Conservation (phyloP, 306 rosid genomes). For the Trichosanthes truncata region DNA sequence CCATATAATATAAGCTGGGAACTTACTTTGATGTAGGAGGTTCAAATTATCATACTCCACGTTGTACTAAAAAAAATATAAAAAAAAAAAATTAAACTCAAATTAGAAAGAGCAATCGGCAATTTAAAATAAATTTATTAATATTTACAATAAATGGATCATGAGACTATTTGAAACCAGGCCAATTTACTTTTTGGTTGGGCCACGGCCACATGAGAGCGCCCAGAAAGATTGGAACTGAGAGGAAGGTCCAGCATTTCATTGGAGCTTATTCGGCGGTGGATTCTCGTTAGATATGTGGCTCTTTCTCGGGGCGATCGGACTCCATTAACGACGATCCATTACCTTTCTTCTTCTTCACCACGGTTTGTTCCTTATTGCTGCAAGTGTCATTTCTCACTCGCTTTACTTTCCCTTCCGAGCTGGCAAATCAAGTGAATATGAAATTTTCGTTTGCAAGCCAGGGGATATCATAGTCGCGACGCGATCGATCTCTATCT, state of each 20-base stretch:
- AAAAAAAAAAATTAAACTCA: too few relatives aligned
- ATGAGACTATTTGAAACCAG: not conserved
- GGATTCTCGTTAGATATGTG: not conserved
- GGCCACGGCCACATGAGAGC: not conserved
- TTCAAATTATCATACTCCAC: too few relatives aligned
- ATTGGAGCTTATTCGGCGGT: not conserved
- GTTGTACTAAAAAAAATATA: too few relatives aligned
- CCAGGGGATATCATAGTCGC: not conserved
- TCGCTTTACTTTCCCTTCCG: not conserved
- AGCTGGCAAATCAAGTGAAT: not conserved
- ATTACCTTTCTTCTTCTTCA: not conserved
- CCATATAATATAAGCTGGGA: too few relatives aligned
- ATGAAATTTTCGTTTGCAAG: not conserved
- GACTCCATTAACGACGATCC: not conserved
- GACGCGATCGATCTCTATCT: not conserved
- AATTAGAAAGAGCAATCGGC: not conserved
- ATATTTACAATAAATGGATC: not conserved
- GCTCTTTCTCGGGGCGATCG: not conserved
- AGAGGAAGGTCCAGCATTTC: not conserved
- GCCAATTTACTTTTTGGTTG: not conserved
- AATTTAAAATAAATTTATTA: not conserved
- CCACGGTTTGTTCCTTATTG: not conserved
- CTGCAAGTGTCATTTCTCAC: not conserved
- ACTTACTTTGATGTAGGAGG: too few relatives aligned
- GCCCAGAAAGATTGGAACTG: not conserved